These are phyloP conservation scores for Chytridium lagenaria DNA, from an alignment of 371 early-diverging fungal genomes.

Conservation along the genomic window DNA sequence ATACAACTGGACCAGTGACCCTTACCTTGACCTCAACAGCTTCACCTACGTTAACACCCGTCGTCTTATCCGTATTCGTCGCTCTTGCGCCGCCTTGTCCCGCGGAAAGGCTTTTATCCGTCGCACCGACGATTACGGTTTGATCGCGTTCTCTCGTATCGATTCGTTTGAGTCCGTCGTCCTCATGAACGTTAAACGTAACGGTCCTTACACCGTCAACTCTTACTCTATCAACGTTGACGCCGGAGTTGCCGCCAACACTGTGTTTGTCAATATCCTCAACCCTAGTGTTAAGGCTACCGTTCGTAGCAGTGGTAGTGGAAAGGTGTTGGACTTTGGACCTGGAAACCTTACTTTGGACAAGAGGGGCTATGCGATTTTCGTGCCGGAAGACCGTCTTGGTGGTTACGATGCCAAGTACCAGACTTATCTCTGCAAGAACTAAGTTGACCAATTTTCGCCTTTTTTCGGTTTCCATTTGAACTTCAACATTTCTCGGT, in stretches of 20 bases:
- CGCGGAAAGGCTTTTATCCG: constrained; percentile 7
- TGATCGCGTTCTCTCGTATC: constrained; percentile 3
- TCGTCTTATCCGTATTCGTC: constrained; percentile 4
- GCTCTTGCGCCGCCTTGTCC: constrained; percentile 10
- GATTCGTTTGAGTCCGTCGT: constrained; percentile 10
- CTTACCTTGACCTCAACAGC: constrained; percentile 12
- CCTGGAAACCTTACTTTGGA: background rate
- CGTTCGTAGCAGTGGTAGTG: background rate
- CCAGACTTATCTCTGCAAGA: constrained; percentile 13
- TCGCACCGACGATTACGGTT: constrained; percentile 6
- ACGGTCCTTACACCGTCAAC: constrained; percentile 13
- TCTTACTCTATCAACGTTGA: constrained; percentile 16
- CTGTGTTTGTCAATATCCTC: constrained; percentile 4
- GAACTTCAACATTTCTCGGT: too few species aligned
- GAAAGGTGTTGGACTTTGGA: constrained; percentile 16
- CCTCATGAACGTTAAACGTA: constrained; percentile 16
- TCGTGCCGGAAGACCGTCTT: constrained; percentile 1
- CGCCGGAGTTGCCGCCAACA: background rate
- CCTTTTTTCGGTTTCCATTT: too few species aligned
- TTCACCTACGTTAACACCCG: constrained; percentile 11
- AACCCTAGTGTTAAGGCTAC: constrained; percentile 7
- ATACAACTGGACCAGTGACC: constrained; percentile 11
- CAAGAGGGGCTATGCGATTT: constrained; percentile 19
- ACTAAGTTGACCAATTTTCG: too few species aligned
- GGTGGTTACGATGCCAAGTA: background rate